Evolutionary conservation across 164 flowering plant species (phyloP).

Genomic region (Annona squamosa): DNA sequence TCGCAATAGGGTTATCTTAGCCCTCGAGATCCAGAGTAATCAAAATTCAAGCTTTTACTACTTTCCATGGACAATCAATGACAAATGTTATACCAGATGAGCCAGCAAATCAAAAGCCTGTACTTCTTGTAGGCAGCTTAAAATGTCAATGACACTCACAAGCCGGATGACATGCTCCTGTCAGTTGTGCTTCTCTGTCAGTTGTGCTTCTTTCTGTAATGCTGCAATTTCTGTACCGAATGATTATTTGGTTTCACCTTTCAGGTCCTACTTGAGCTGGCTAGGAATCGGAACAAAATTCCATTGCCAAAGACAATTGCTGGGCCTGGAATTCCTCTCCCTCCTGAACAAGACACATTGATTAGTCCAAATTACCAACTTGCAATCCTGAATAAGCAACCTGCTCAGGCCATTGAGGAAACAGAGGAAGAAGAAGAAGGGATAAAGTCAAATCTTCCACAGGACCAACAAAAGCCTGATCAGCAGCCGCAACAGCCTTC

Average conservation of each 20-base stretch:
- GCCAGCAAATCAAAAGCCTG: too few relatives aligned
- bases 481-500: constrained; percentile 22
- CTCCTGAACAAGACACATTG: constrained; percentile 79
- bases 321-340: constrained; percentile 56
- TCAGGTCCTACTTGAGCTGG: constrained; percentile 68
- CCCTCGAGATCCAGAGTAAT: too few relatives aligned
- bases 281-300: constrained; percentile 63
- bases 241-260: neutral
- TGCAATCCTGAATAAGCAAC: constrained; percentile 50
- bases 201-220: too few relatives aligned
- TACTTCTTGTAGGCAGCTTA: too few relatives aligned
- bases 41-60: too few relatives aligned
- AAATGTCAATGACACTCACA: too few relatives aligned
- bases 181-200: too few relatives aligned
- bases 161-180: too few relatives aligned
- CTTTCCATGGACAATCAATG: too few relatives aligned
- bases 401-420: constrained; percentile 47
- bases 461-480: constrained; percentile 21
- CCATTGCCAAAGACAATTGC: constrained; percentile 68
- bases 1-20: too few relatives aligned
- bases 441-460: constrained; percentile 29
- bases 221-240: too few relatives aligned
- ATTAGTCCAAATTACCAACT: constrained; percentile 88
- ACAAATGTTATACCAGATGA: too few relatives aligned
- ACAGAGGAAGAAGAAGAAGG: constrained; percentile 70